Percentiles rank a stretch among this genome's conserved stretches.
phyloP scores from a whole-genome alignment of 352 stramenopile species.

The Pythium phragmiticola region DNA sequence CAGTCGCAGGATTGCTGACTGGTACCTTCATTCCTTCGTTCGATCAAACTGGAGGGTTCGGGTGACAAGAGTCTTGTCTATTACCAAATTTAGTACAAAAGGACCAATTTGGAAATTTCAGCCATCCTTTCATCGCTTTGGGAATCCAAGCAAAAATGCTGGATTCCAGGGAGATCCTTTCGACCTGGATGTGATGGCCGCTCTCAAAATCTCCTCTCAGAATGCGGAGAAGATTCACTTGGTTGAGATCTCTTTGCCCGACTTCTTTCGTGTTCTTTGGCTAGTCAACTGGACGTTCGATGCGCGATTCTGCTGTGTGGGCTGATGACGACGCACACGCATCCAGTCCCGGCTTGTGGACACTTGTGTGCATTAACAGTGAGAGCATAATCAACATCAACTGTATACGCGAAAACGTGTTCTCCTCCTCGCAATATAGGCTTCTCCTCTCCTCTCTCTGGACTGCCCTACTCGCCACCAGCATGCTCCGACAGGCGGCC shows the following conservation, averaged over 20 bases:
- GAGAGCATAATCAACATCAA: too few relatives aligned
- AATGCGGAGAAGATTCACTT: not conserved
- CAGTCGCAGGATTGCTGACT: conserved; percentile 11
- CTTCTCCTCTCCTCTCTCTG: not conserved
- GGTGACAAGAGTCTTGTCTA: not conserved
- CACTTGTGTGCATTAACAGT: not conserved
- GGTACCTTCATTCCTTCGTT: not conserved
- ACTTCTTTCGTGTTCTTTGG: conserved; percentile 11
- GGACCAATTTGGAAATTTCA: not conserved
- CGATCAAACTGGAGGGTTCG: conserved; percentile 5
- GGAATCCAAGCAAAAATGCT: too few relatives aligned
- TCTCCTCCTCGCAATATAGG: not conserved
- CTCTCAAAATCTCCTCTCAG: too few relatives aligned
- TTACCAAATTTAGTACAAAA: too few relatives aligned
- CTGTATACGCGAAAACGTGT: not conserved
- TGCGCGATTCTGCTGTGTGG: not conserved
- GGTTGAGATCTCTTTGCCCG: conserved; percentile 1
- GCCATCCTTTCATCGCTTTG: too few relatives aligned
- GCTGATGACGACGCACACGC: too few relatives aligned
- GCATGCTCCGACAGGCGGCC: conserved; percentile 4
- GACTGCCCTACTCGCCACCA: not conserved
- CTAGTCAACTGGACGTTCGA: conserved; percentile 6
- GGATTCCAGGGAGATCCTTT: not conserved
- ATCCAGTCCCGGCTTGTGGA: not conserved
- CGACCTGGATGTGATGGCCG: not conserved